These are phyloP conservation scores for Astrothelium subdiscretum DNA, from an alignment of 495 filamentous ascomycete species.

Conservation along the genomic window DNA sequence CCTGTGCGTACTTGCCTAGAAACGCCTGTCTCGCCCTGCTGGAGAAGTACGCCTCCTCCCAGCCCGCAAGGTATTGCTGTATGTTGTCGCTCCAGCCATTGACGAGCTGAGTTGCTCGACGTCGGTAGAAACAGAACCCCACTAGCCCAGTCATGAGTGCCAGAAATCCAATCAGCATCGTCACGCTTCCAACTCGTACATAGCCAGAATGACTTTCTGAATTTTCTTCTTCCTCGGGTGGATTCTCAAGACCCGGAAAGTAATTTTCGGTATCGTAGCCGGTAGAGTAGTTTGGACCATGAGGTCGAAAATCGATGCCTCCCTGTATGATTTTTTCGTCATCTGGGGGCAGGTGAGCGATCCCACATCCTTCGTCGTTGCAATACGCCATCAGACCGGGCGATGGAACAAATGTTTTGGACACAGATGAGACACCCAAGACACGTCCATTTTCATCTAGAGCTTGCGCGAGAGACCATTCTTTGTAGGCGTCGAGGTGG, in stretches of 20 bases:
- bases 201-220: background rate
- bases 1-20: background rate
- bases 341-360: background rate
- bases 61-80: background rate
- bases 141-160: background rate
- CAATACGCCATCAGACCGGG: slow-evolving; percentile 7
- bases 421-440: slow-evolving; percentile 13
- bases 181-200: background rate
- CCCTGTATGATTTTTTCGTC: slow-evolving; percentile 5
- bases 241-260: background rate
- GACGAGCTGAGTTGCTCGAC: background rate
- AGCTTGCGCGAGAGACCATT: slow-evolving; percentile 20
- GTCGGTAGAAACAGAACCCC: background rate
- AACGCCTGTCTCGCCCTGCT: background rate
- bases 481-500: slow-evolving; percentile 2
- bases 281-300: background rate
- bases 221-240: background rate
- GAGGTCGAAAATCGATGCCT: background rate
- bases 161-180: background rate
- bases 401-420: slow-evolving; percentile 17
- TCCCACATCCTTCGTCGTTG: slow-evolving; percentile 12
- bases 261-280: slow-evolving; percentile 15
- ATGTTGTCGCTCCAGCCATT: background rate
- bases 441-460: slow-evolving; percentile 13
- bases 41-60: background rate